Conservation (phyloP, 352 stramenopile genomes). For the Phytophthora cactorum region DNA sequence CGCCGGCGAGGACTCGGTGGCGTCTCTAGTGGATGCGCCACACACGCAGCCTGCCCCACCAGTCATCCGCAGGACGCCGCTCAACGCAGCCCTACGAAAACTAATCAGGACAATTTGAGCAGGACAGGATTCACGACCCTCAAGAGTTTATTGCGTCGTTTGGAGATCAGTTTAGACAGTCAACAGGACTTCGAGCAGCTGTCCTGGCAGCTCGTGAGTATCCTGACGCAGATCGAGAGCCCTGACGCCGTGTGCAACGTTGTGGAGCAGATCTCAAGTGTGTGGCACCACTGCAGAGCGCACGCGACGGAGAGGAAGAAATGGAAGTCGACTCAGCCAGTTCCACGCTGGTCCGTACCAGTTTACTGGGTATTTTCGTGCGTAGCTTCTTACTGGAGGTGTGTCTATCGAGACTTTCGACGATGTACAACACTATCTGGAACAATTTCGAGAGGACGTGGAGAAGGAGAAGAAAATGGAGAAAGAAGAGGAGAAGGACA, state of each 20-base stretch:
- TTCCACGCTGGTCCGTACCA: slow-evolving; percentile 54
- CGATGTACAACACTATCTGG: slow-evolving; percentile 59
- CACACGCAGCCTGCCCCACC: slow-evolving; percentile 1
- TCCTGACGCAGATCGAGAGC: slow-evolving; percentile 63
- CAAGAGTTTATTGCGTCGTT: slow-evolving; percentile 48
- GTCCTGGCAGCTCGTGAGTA: slow-evolving; percentile 51
- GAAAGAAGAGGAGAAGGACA: slow-evolving; percentile 22
- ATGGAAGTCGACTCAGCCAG: slow-evolving; percentile 50
- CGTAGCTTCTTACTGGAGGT: slow-evolving; percentile 68
- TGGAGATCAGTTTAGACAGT: slow-evolving; percentile 46
- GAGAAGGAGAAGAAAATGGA: slow-evolving; percentile 23
- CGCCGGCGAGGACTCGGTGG: slow-evolving; percentile 31
- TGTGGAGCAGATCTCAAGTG: slow-evolving; percentile 75
- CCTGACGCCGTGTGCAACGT: slow-evolving; percentile 69
- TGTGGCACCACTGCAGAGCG: slow-evolving; percentile 45
- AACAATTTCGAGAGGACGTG: slow-evolving; percentile 49
- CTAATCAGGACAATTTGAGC: slow-evolving; percentile 9
- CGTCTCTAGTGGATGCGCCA: slow-evolving; percentile 22
- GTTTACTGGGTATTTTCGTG: slow-evolving; percentile 73
- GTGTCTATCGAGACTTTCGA: slow-evolving; percentile 69
- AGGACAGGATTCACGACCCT: slow-evolving; percentile 38
- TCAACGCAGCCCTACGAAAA: slow-evolving; percentile 43
- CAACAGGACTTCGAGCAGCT: slow-evolving; percentile 50
- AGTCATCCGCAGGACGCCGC: slow-evolving; percentile 37
- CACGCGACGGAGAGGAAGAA: slow-evolving; percentile 22